A percentile compares a stretch with the other conserved stretches of the same genome.
Conservation (phyloP, 176 grass and related monocot genomes). For the Rhipidocladum racemiflorum region DNA sequence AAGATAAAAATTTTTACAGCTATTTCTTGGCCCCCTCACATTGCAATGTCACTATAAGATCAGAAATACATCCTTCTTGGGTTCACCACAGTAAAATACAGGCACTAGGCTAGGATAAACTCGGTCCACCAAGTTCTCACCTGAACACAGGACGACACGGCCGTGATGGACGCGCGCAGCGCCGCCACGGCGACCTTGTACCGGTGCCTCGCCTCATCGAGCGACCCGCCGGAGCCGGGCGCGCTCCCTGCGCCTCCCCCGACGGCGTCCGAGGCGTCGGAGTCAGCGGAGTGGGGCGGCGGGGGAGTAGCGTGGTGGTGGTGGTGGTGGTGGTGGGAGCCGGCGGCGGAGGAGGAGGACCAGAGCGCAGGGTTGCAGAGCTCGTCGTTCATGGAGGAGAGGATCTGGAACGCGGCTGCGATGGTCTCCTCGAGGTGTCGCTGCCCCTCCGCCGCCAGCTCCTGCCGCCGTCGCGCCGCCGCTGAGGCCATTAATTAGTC, state of each 20-base stretch:
- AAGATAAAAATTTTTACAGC: not conserved
- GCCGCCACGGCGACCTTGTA: constrained; percentile 73
- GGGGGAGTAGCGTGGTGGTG: constrained; percentile 31
- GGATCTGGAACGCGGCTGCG: constrained; percentile 81
- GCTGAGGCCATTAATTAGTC: constrained; percentile 29
- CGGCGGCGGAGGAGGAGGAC: constrained; percentile 52
- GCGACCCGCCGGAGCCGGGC: constrained; percentile 63
- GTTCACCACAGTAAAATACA: not conserved
- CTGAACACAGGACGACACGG: constrained; percentile 56
- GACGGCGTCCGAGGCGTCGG: constrained; percentile 39
- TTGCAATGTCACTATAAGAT: not conserved
- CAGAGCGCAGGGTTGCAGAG: constrained; percentile 97
- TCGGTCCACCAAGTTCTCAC: constrained; percentile 25
- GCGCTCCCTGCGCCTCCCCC: constrained; percentile 28
- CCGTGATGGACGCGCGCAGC: constrained; percentile 60
- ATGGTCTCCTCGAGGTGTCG: constrained; percentile 91
- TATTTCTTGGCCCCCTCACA: not conserved
- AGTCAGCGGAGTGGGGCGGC: constrained; percentile 28
- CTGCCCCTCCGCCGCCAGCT: constrained; percentile 76
- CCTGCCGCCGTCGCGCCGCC: constrained; percentile 56
- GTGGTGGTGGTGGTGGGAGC: not conserved
- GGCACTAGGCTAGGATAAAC: not conserved
- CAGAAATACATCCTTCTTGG: not conserved
- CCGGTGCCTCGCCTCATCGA: constrained; percentile 86
- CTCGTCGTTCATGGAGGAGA: constrained; percentile 99